Evolutionary conservation across 208 protist genomes (phyloP), one percentile per base, ranked within the genome.

Genomic region (Trypanosoma theileri): DNA sequence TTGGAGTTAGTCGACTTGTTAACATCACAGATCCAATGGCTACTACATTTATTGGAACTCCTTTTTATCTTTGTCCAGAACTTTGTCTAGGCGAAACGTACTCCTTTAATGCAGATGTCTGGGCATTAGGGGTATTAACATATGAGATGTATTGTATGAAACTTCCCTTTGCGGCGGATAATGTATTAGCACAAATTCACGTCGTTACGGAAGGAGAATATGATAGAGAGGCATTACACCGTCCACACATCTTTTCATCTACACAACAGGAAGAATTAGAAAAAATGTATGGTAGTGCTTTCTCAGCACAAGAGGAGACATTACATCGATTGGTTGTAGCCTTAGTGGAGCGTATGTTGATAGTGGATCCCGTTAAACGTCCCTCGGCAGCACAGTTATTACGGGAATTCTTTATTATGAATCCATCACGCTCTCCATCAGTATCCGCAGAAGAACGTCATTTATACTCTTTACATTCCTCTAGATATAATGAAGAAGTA

Each of bases 31-130:
- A 82, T 22, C 87, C 85, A 26, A 84, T 85, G 59, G 71, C 88
- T 8, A 61, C 69, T 9, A 97, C 92, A 12, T 97, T 97, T 60
- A 86, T 95, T 51, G 92, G 92, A 1, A 97, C 92, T 11, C 92
- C 92, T 40, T 97, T 94, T 61, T 97, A 97, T 63, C 72, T 97
- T 35, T 81, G 77, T 52, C 92, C 92, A 44, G 89, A 97, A 76
- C 77, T 97, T 28, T 94, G 82, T 68, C 73, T 94, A 45, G 88
- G 92, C 12, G 88, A 95, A 55, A 64, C 74, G 21, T 97, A 97
- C 79, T 90, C 86, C 31, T 93, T 94, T 68, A 69, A 72, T 11
- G 81, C 86, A 0, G 92, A 97, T 62, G 58, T 97, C 3, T 97
- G 92, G 92, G 82, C 90, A 0, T 75, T 97, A 9, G 92, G 92